A percentile compares a stretch with the other conserved stretches of the same genome.
phyloP scores from a whole-genome alignment of 345 rosid species.

The Geranium rotundifolium region DNA sequence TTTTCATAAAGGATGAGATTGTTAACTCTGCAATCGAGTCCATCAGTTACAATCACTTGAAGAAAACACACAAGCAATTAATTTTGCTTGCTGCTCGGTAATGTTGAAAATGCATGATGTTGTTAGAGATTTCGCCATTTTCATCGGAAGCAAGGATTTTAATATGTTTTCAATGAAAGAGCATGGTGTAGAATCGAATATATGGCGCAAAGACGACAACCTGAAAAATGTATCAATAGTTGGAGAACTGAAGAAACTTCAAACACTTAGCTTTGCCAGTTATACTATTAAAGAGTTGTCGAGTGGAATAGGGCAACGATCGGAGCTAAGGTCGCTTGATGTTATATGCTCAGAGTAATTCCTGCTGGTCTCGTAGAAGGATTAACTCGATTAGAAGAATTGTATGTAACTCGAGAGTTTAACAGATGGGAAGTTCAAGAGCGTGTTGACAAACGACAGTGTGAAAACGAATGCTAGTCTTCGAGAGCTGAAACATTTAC shows the following conservation, averaged over 20 bases:
- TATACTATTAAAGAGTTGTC: conserved; percentile 15
- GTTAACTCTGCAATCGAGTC: too few relatives aligned
- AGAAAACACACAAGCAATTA: too few relatives aligned
- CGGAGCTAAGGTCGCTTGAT: conserved; percentile 8
- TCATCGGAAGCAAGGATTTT: conserved; percentile 9
- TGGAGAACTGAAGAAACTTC: too few relatives aligned
- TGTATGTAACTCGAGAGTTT: conserved; percentile 11
- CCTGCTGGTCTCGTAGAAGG: too few relatives aligned
- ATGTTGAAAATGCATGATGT: conserved; percentile 13
- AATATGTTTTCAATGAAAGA: background rate
- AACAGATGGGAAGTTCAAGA: conserved; percentile 13
- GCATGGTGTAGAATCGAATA: background rate
- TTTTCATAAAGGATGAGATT: too few relatives aligned
- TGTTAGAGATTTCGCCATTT: conserved; percentile 9
- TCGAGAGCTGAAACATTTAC: conserved; percentile 12
- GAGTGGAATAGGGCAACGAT: conserved; percentile 11
- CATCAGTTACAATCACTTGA: too few relatives aligned
- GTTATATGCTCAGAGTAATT: conserved; percentile 1
- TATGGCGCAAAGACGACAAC: background rate
- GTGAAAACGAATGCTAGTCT: conserved; percentile 11
- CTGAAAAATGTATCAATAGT: conserved; percentile 3
- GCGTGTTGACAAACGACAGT: too few relatives aligned
- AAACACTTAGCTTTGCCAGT: background rate
- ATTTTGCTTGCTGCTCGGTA: too few relatives aligned
- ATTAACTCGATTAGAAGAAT: conserved; percentile 30